Evolutionary conservation across 768 basidiomycete genomes (phyloP).

Genomic region (Phylloporus arenicola): DNA sequence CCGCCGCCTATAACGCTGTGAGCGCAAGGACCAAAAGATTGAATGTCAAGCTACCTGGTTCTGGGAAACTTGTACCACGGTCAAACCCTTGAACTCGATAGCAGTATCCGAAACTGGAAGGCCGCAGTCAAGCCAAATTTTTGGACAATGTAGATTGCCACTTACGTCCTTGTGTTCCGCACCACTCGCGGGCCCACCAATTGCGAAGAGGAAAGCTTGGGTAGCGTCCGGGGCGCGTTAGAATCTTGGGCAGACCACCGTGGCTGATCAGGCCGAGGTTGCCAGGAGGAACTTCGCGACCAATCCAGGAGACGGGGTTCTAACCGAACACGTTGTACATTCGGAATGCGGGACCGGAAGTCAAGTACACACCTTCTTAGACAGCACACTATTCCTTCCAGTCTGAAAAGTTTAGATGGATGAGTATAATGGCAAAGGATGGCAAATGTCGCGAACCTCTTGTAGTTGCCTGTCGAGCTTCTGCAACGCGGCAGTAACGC

Average conservation of each 20-base stretch:
- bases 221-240: slow-evolving; percentile 73
- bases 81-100: slow-evolving; percentile 73
- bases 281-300: slow-evolving; percentile 68
- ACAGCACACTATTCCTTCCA: slow-evolving; percentile 53
- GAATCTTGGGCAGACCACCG: slow-evolving; percentile 73
- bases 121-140: background rate
- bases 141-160: slow-evolving; percentile 5
- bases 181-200: slow-evolving; percentile 80
- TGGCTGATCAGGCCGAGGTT: slow-evolving; percentile 71
- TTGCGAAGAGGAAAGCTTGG: slow-evolving; percentile 71
- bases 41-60: slow-evolving; percentile 46
- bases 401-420: slow-evolving; percentile 35
- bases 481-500: slow-evolving; percentile 62
- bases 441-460: slow-evolving; percentile 19
- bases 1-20: slow-evolving; percentile 42
- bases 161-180: slow-evolving; percentile 63
- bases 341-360: background rate
- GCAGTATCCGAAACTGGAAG: slow-evolving; percentile 71
- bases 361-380: slow-evolving; percentile 45
- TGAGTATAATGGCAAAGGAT: slow-evolving; percentile 1
- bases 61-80: slow-evolving; percentile 83
- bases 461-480: slow-evolving; percentile 62
- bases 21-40: background rate
- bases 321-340: slow-evolving; percentile 14
- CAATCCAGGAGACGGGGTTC: slow-evolving; percentile 64